These are phyloP conservation scores for Stagonosporopsis rhizophila DNA, from an alignment of 2,329 filamentous ascomycete genomes.

Conservation along the genomic window DNA sequence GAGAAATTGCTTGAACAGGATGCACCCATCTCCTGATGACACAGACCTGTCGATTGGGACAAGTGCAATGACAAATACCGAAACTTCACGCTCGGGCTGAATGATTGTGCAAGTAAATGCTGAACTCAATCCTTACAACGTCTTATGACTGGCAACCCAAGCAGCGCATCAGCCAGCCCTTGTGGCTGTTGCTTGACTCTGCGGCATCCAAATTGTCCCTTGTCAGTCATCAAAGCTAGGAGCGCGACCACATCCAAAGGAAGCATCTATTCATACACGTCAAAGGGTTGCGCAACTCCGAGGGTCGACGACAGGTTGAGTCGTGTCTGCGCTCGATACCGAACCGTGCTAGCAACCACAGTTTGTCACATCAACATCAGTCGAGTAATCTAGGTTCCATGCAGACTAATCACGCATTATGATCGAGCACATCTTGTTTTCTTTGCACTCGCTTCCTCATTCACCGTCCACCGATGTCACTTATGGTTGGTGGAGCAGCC, in stretches of 20 bases:
- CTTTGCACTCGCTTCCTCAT: background rate
- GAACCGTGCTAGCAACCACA: background rate
- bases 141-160: background rate
- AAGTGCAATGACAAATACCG: slow-evolving; percentile 25
- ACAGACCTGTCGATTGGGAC: slow-evolving; percentile 8
- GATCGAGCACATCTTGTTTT: background rate
- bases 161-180: background rate
- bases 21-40: slow-evolving; percentile 4
- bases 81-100: slow-evolving; percentile 6
- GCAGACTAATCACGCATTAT: background rate
- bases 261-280: background rate
- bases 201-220: background rate
- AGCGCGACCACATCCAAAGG: background rate
- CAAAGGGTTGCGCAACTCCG: background rate
- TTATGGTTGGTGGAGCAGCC: background rate
- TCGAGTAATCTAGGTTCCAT: background rate
- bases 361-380: background rate
- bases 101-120: slow-evolving; percentile 19
- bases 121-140: slow-evolving; percentile 25
- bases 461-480: background rate
- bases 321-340: background rate
- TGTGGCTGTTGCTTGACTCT: background rate
- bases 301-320: background rate
- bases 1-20: slow-evolving; percentile 6
- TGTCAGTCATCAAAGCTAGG: background rate